phyloP scores from a whole-genome alignment of 768 basidiomycete genomes.

The Lactifluus piperatus region DNA sequence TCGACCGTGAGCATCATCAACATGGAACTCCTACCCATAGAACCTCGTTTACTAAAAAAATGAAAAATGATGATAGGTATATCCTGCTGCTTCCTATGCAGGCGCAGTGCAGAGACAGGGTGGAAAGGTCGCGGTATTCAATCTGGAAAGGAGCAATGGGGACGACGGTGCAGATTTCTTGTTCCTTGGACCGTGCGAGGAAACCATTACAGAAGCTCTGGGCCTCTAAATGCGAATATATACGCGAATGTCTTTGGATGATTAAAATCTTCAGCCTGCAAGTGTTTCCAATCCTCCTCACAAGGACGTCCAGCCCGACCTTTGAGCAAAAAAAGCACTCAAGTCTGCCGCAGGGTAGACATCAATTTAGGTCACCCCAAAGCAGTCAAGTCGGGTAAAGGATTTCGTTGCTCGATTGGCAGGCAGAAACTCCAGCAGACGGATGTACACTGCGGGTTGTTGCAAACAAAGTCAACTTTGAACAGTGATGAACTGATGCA shows the following conservation, averaged over 20 bases:
- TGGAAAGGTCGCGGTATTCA: conserved; percentile 32
- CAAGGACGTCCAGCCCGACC: not conserved
- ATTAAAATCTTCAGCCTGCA: not conserved
- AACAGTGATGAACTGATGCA: not conserved
- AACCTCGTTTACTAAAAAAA: not conserved
- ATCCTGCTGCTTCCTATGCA: conserved; percentile 29
- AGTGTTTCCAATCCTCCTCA: no score
- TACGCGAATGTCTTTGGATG: not conserved
- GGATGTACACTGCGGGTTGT: not conserved
- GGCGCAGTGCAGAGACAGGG: conserved; percentile 23
- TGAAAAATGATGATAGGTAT: conserved; percentile 26
- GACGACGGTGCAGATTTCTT: conserved; percentile 41
- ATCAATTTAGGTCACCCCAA: no score
- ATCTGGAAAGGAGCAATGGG: conserved; percentile 27
- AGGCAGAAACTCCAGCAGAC: not conserved
- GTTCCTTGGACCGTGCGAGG: conserved; percentile 43
- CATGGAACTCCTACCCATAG: not conserved
- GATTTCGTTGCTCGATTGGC: not conserved
- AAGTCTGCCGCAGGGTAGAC: not conserved
- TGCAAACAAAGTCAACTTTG: not conserved
- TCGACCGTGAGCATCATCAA: conserved; percentile 20
- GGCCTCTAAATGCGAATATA: conserved; percentile 12
- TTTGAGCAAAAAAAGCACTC: not conserved
- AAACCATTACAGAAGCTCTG: conserved; percentile 35
- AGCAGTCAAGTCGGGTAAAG: no score